Evolutionary conservation across 2,329 filamentous ascomycete species (phyloP).

Genomic region (Xylariaceae sp.): DNA sequence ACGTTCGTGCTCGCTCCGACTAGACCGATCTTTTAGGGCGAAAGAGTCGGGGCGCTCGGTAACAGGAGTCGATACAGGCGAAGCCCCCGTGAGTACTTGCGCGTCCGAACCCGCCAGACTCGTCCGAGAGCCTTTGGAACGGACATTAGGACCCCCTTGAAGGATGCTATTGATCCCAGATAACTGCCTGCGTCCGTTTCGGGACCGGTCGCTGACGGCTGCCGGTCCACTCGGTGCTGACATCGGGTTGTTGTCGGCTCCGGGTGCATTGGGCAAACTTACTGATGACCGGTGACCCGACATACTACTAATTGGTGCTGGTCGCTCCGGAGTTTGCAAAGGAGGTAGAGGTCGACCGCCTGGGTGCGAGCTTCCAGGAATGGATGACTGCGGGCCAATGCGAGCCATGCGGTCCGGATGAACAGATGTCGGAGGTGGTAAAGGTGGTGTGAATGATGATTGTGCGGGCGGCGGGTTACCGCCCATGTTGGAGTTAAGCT

Average conservation of each 20-base stretch:
- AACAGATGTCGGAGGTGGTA: slow-evolving; percentile 27
- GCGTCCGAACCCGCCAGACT: slow-evolving; percentile 50
- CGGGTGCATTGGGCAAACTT: slow-evolving; percentile 19
- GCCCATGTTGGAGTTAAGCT: slow-evolving; percentile 22
- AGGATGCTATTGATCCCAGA: slow-evolving; percentile 56
- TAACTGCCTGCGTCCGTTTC: slow-evolving; percentile 47
- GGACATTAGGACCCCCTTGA: slow-evolving; percentile 38
- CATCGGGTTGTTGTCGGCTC: slow-evolving; percentile 28
- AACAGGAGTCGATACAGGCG: slow-evolving; percentile 44
- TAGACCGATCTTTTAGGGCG: slow-evolving; percentile 35
- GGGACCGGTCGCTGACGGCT: slow-evolving; percentile 31
- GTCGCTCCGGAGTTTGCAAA: slow-evolving; percentile 32
- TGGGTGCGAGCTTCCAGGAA: slow-evolving; percentile 25
- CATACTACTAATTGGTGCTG: slow-evolving; percentile 22
- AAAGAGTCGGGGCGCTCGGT: slow-evolving; percentile 46
- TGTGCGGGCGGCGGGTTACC: slow-evolving; percentile 21
- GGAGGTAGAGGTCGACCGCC: slow-evolving; percentile 29
- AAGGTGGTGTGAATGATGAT: slow-evolving; percentile 23
- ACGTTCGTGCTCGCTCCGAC: slow-evolving; percentile 34
- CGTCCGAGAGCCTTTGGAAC: slow-evolving; percentile 36
- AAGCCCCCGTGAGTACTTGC: slow-evolving; percentile 51
- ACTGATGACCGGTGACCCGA: slow-evolving; percentile 25
- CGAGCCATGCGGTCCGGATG: slow-evolving; percentile 42
- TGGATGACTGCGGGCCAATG: slow-evolving; percentile 28
- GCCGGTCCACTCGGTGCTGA: slow-evolving; percentile 34